Conservation (phyloP, 2,329 filamentous ascomycete species). For the Ophiostoma quercus region DNA sequence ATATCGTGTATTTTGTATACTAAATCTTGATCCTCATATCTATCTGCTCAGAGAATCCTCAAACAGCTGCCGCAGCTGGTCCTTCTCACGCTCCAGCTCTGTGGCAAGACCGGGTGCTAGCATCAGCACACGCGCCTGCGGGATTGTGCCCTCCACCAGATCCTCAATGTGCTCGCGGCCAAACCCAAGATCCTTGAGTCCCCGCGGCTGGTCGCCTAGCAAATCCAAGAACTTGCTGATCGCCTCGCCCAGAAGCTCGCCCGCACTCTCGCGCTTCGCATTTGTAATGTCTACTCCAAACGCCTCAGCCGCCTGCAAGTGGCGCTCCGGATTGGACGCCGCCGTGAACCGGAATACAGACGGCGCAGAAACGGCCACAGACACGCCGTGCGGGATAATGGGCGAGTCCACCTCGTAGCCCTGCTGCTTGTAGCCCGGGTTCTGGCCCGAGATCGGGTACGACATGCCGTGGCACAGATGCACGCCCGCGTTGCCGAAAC, state of each 20-base stretch:
- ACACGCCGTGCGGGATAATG: slow-evolving; percentile 94
- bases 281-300: slow-evolving; percentile 66
- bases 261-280: slow-evolving; percentile 83
- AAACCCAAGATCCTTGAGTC: slow-evolving; percentile 80
- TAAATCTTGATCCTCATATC: neutral
- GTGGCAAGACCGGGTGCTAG: slow-evolving; percentile 74
- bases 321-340: slow-evolving; percentile 76
- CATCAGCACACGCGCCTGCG: slow-evolving; percentile 85
- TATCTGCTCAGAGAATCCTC: slow-evolving; percentile 48
- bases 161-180: slow-evolving; percentile 66
- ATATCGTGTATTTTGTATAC: no score
- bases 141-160: slow-evolving; percentile 89
- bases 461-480: slow-evolving; percentile 84
- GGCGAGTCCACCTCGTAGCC: slow-evolving; percentile 74
- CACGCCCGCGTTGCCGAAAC: slow-evolving; percentile 95
- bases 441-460: slow-evolving; percentile 94
- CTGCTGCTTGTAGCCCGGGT: slow-evolving; percentile 75
- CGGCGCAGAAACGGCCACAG: slow-evolving; percentile 55
- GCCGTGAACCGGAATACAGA: slow-evolving; percentile 49
- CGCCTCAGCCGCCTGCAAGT: slow-evolving; percentile 55
- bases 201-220: slow-evolving; percentile 84
- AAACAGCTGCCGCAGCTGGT: slow-evolving; percentile 65
- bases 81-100: slow-evolving; percentile 64
- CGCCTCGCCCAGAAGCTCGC: slow-evolving; percentile 80
- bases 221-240: slow-evolving; percentile 73